Base-by-base conservation (phyloP, 176 grass and related monocot genomes). In the Raddia guianensis region DNA sequence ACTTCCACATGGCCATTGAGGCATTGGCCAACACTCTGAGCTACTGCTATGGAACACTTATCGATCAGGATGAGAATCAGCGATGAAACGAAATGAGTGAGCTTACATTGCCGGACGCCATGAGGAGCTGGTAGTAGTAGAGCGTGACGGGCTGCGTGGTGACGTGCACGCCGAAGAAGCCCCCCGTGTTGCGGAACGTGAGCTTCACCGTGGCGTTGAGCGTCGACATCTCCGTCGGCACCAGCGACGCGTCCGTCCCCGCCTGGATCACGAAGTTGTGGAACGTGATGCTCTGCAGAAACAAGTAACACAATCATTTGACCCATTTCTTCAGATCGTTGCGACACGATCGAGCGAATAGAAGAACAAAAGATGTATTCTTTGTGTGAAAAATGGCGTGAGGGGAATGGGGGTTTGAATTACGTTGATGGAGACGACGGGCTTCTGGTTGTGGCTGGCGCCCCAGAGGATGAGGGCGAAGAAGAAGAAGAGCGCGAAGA, bases 401-500 rank as follows among this genome's bases (percentile, higher is more conserved):
- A 61, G 6, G 52, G 59, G 12, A 27, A 2, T 2, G 19, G 18
- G 0, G 9, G 5, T 34, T 50, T 19, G 16, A 27, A 27, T 37
- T 65, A 95, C 93, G 68, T 79, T 85, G 77, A 97, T 63, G 40
- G 82, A 88, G 75, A 95, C 79, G 35, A 88, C 40, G 4, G 96
- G 96, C 66, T 78, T 88, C 76, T 99, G 89, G 57, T 80, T 76
- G 59, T 79, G 90, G 74, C 89, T 91, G 21, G 96, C 90, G n/a
- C 90, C 96, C 92, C 92, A 95, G 12, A 99, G 90, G 80, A 99
- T 88, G 33, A 99, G 86, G 2, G 92, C 96, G 52, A 99, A 99
- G 89, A 99, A 91, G 87, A 88, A 90, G 84, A 99, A 95, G 77
- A 99, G 86, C 2, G 42, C 84, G 15, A 99, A 62, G 83, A 99